Conservation (phyloP, 306 rosid species). For the Castanospermum australe region DNA sequence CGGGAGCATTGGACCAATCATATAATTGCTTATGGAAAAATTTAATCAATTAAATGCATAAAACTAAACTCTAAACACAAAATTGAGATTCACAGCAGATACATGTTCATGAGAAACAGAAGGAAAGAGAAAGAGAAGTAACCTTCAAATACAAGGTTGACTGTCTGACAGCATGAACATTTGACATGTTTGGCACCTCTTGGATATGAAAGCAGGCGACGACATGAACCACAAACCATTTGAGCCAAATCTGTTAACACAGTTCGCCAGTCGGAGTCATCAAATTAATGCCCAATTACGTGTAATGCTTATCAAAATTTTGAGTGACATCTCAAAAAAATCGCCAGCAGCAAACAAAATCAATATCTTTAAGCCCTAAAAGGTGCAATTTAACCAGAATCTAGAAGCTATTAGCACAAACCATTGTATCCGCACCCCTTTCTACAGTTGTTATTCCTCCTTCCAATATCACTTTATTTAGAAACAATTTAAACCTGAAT, state of each 20-base stretch:
- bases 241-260: conserved; percentile 67
- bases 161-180: conserved; percentile 83
- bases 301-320: not conserved
- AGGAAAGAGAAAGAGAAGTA: conserved; percentile 17
- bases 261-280: conserved; percentile 6
- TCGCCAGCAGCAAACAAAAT: not conserved
- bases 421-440: not conserved
- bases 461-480: not conserved
- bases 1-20: not conserved
- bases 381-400: not conserved
- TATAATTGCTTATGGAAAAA: not conserved
- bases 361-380: not conserved
- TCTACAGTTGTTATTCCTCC: not conserved
- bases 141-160: conserved; percentile 85
- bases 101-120: not conserved
- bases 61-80: not conserved
- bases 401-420: not conserved
- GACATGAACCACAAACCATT: conserved; percentile 94
- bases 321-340: not conserved
- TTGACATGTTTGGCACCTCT: conserved; percentile 70
- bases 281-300: not conserved
- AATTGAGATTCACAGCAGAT: conserved; percentile 9
- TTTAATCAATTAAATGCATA: conserved; percentile 14
- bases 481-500: conserved; percentile 11
- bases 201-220: conserved; percentile 68